Percentiles rank a stretch among this genome's conserved stretches.
Evolutionary conservation across 1,284 basidiomycete species (phyloP).

Genomic region (Cryptococcus sp.): DNA sequence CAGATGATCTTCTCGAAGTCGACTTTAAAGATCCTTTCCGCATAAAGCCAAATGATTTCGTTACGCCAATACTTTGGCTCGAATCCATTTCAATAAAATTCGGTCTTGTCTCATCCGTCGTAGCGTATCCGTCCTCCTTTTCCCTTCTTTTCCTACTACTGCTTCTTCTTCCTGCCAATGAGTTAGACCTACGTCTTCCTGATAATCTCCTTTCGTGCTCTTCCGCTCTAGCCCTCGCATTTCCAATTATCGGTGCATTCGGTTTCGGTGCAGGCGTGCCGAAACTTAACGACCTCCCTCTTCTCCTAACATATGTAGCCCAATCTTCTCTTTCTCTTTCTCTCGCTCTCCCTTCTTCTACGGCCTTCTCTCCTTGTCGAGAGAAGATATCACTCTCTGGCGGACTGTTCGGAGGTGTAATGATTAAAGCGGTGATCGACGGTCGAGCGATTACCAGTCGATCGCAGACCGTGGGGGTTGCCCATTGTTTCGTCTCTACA

Average conservation of each 20-base stretch:
- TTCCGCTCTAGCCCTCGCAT: slow-evolving; percentile 14
- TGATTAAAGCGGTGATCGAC: slow-evolving; percentile 29
- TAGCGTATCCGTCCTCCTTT: neutral
- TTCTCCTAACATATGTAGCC: slow-evolving; percentile 15
- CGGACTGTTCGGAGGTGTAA: slow-evolving; percentile 35
- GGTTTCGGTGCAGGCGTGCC: slow-evolving; percentile 9
- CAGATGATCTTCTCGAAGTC: neutral
- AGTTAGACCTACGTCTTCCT: neutral
- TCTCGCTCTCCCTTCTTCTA: slow-evolving; percentile 16
- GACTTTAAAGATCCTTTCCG: neutral
- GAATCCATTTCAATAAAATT: neutral
- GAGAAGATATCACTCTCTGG: slow-evolving; percentile 3
- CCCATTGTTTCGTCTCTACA: slow-evolving; percentile 16
- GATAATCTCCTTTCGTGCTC: slow-evolving; percentile 11
- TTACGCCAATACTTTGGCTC: neutral
- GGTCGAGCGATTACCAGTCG: slow-evolving; percentile 36
- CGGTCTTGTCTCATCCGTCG: neutral
- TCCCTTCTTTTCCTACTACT: neutral
- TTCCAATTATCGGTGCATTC: slow-evolving; percentile 23
- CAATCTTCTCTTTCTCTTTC: slow-evolving; percentile 28
- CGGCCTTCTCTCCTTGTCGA: slow-evolving; percentile 6
- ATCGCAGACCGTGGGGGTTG: slow-evolving; percentile 33
- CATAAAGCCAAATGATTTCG: slow-evolving; percentile 6
- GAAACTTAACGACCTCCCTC: slow-evolving; percentile 26
- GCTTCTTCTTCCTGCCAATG: neutral